These are phyloP conservation scores for Exophiala spinifera DNA, from an alignment of 2,329 filamentous ascomycete genomes.

Conservation along the genomic window DNA sequence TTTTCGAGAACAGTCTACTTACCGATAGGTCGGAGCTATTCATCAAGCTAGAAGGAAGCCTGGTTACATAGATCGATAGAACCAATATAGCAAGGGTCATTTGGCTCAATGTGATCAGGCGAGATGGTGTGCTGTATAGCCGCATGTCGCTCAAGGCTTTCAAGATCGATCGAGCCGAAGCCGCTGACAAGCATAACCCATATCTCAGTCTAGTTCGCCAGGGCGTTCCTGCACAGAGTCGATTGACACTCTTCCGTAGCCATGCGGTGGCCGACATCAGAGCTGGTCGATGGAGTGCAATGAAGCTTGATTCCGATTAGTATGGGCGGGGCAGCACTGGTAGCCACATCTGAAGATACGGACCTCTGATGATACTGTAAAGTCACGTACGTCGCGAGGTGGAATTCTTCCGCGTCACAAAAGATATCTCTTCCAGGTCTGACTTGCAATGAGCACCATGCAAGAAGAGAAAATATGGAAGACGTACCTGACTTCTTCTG, in stretches of 20 bases:
- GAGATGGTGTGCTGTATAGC: too few relatives aligned
- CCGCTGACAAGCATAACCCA: too few relatives aligned
- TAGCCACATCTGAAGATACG: too few relatives aligned
- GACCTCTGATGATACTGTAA: constrained; percentile 12
- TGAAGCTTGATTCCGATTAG: neutral
- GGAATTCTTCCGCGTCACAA: constrained; percentile 5
- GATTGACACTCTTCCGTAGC: constrained; percentile 7
- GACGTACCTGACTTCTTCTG: constrained; percentile 7
- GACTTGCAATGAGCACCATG: neutral
- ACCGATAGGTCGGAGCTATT: too few relatives aligned
- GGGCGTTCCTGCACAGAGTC: constrained; percentile 5
- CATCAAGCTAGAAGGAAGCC: too few relatives aligned
- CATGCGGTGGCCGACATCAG: constrained; percentile 6
- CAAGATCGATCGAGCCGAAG: too few relatives aligned
- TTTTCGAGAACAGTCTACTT: too few relatives aligned
- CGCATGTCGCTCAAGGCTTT: too few relatives aligned
- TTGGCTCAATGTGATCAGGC: too few relatives aligned
- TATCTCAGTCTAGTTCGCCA: constrained; percentile 3
- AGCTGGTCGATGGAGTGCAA: constrained; percentile 10
- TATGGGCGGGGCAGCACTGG: neutral
- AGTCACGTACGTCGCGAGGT: constrained; percentile 9
- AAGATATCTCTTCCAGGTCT: constrained; percentile 8
- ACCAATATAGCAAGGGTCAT: too few relatives aligned
- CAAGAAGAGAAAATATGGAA: neutral
- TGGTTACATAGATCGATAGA: too few relatives aligned